Evolutionary conservation across 441 rosid genomes (phyloP).

Genomic region (California macrophylla): DNA sequence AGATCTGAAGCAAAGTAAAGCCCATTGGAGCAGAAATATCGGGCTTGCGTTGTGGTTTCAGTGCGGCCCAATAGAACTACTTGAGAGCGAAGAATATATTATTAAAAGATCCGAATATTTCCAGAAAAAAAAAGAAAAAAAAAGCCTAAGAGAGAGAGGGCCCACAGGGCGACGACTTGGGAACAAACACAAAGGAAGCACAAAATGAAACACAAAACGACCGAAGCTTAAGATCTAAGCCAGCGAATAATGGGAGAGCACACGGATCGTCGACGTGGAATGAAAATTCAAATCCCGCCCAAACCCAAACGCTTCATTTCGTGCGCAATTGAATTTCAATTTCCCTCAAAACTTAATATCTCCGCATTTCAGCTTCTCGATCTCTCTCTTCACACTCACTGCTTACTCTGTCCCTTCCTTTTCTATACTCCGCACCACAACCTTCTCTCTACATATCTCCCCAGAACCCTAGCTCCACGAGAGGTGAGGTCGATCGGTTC

Average conservation of each 20-base stretch:
- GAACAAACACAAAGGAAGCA: slow-evolving; percentile 54
- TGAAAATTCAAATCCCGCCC: slow-evolving; percentile 57
- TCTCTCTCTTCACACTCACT: not conserved
- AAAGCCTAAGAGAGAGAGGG: not conserved
- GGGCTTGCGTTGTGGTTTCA: not conserved
- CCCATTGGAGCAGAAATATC: too few relatives aligned
- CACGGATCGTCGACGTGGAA: slow-evolving; percentile 62
- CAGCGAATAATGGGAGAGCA: slow-evolving; percentile 19
- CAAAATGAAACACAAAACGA: slow-evolving; percentile 35
- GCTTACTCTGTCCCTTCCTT: not conserved
- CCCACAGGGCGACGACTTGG: slow-evolving; percentile 7
- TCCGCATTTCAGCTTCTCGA: slow-evolving; percentile 24
- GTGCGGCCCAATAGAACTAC: not conserved
- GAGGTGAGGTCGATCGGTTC: slow-evolving; percentile 27
- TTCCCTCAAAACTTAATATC: slow-evolving; percentile 39
- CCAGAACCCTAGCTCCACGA: slow-evolving; percentile 18
- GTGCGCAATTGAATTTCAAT: slow-evolving; percentile 72
- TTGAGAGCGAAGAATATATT: too few relatives aligned
- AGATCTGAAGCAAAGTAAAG: not conserved
- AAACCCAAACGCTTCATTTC: slow-evolving; percentile 49
- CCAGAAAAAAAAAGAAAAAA: too few relatives aligned
- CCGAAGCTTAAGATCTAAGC: slow-evolving; percentile 22
- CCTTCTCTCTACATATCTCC: not conserved
- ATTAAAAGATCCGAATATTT: too few relatives aligned
- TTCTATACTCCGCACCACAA: not conserved